Percentiles rank a stretch among this genome's conserved stretches.
These are phyloP conservation scores for Leptographium wingfieldii DNA, from an alignment of 2,329 filamentous ascomycete genomes.

Conservation along the genomic window DNA sequence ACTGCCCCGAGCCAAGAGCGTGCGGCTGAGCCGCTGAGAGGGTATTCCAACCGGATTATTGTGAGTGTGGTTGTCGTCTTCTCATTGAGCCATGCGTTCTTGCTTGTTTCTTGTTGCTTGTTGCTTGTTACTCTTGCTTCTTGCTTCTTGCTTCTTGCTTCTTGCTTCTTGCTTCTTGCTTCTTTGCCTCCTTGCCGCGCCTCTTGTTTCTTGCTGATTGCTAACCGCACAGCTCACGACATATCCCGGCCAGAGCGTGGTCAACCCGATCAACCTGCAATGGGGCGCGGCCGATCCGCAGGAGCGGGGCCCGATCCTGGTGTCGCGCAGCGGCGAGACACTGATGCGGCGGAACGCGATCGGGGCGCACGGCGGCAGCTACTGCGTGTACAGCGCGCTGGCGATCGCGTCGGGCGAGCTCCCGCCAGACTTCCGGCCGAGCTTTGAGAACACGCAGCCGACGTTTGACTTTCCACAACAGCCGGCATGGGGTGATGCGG, in stretches of 20 bases:
- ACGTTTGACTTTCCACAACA: conserved; percentile 4
- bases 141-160: background rate
- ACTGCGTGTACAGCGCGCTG: conserved; percentile 6
- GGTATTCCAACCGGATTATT: conserved; percentile 2
- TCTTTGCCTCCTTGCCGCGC: too few species aligned
- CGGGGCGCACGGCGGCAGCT: conserved; percentile 5
- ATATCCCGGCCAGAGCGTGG: conserved; percentile 5
- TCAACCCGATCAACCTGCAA: conserved; percentile 4
- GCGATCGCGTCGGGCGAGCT: conserved; percentile 4
- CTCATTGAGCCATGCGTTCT: too few species aligned
- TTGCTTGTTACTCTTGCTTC: background rate
- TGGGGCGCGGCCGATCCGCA: conserved; percentile 3
- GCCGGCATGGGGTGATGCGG: conserved; percentile 1
- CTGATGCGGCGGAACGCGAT: conserved; percentile 4
- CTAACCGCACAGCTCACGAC: conserved; percentile 4
- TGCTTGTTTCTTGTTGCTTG: background rate
- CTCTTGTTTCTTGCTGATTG: background rate
- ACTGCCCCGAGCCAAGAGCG: background rate
- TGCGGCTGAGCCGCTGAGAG: background rate
- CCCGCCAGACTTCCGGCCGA: conserved; percentile 4
- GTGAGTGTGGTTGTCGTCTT: background rate
- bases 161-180: background rate
- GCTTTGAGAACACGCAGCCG: conserved; percentile 6
- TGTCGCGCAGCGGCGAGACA: conserved; percentile 5
- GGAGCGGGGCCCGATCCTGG: conserved; percentile 1